A percentile compares a stretch with the other conserved stretches of the same genome.
These are phyloP conservation scores for Xylaria longipes DNA, from an alignment of 495 filamentous ascomycete genomes.

Conservation along the genomic window DNA sequence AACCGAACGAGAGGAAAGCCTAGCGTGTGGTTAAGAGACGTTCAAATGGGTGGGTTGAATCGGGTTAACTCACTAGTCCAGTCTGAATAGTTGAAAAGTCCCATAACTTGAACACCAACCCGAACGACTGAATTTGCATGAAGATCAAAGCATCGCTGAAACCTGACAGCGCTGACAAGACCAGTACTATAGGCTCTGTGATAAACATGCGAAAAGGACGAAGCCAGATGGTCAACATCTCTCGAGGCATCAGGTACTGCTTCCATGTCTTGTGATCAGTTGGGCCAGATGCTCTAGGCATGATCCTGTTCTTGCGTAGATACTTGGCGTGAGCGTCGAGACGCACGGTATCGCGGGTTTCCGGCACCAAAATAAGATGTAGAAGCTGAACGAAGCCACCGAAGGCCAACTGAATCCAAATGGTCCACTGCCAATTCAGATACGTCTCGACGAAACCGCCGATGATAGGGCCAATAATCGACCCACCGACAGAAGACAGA, in stretches of 20 bases:
- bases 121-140: constrained; percentile 74
- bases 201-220: constrained; percentile 81
- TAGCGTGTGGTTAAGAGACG: constrained; percentile 17
- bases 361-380: constrained; percentile 69
- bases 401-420: constrained; percentile 81
- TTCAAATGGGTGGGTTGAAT: not conserved
- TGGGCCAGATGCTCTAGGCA: constrained; percentile 64
- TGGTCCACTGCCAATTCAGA: constrained; percentile 74
- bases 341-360: constrained; percentile 70
- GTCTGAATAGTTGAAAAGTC: constrained; percentile 59
- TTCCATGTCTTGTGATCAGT: constrained; percentile 59
- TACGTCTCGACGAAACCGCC: constrained; percentile 64
- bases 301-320: constrained; percentile 57
- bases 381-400: constrained; percentile 68
- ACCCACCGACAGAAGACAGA: constrained; percentile 66
- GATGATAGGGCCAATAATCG: constrained; percentile 65
- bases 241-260: constrained; percentile 57
- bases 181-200: constrained; percentile 74
- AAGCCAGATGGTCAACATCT: constrained; percentile 66
- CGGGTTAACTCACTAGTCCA: constrained; percentile 51
- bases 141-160: constrained; percentile 83
- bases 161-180: constrained; percentile 72
- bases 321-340: constrained; percentile 69
- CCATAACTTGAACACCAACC: constrained; percentile 69
- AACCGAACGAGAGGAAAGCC: constrained; percentile 67